Conservation (phyloP, 164 flowering plant species). For the Cinnamomum chago region DNA sequence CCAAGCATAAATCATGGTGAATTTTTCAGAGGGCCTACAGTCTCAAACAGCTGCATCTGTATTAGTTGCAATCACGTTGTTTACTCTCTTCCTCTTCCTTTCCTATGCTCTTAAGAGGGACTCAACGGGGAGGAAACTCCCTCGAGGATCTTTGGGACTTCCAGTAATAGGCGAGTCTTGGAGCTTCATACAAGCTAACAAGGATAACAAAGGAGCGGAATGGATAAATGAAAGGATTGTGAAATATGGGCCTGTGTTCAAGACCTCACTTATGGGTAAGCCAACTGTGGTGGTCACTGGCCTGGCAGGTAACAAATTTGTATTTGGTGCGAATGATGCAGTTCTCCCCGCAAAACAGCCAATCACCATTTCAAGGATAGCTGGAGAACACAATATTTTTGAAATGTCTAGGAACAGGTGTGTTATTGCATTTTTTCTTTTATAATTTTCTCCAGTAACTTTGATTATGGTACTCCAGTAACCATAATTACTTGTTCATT, state of each 20-base stretch:
- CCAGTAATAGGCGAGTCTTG: constrained; percentile 18
- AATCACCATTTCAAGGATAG: not conserved
- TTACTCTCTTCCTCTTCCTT: constrained; percentile 1
- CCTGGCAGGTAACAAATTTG: constrained; percentile 16
- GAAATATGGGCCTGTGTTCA: constrained; percentile 17
- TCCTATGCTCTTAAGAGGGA: not conserved
- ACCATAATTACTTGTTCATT: not conserved
- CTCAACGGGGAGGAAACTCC: constrained; percentile 5
- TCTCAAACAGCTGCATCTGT: not conserved
- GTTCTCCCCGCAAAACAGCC: constrained; percentile 17
- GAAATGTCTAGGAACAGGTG: constrained; percentile 12
- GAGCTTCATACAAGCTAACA: constrained; percentile 14
- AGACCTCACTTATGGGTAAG: constrained; percentile 18
- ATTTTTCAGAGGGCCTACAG: not conserved
- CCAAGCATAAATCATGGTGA: not conserved
- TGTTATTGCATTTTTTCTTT: not conserved
- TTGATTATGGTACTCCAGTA: not conserved
- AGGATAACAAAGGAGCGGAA: constrained; percentile 2
- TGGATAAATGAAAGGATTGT: constrained; percentile 20
- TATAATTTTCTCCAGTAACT: not conserved
- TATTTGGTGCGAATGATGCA: constrained; percentile 3
- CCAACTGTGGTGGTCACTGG: constrained; percentile 21
- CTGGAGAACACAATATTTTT: constrained; percentile 9
- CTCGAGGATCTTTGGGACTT: constrained; percentile 14
- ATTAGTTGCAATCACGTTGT: not conserved